phyloP scores from a whole-genome alignment of 169 alveolate species.

The Ichthyophthirius multifiliis region DNA sequence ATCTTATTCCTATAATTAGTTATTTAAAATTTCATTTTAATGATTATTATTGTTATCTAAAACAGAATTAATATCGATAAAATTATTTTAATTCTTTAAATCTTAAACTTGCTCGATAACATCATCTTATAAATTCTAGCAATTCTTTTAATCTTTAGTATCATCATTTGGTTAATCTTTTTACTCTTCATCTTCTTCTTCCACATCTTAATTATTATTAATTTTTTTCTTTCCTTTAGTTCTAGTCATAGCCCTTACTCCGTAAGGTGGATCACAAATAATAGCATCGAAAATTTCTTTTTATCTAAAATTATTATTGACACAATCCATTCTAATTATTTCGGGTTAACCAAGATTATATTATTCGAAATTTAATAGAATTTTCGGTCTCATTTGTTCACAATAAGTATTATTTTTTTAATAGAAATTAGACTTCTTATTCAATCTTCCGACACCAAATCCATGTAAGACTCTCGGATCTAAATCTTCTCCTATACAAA shows the following conservation, averaged over 20 bases:
- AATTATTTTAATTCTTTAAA: too few species aligned
- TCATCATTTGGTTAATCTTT: conserved; percentile 8
- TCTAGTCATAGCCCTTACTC: conserved; percentile 88
- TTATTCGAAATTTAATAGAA: conserved; percentile 85
- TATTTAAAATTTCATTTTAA: too few species aligned
- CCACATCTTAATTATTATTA: neutral
- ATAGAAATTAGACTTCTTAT: conserved; percentile 28
- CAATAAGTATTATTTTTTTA: conserved; percentile 23
- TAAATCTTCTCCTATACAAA: conserved; percentile 95
- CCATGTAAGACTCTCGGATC: conserved; percentile 75
- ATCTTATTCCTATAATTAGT: too few species aligned
- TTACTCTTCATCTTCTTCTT: conserved; percentile 3
- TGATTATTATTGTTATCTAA: too few species aligned
- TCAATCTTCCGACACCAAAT: conserved; percentile 38
- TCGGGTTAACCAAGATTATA: conserved; percentile 85
- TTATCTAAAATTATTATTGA: conserved; percentile 10
- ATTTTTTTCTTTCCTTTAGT: conserved; percentile 55
- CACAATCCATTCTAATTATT: conserved; percentile 65
- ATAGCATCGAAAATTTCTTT: conserved; percentile 92
- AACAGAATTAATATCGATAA: too few species aligned
- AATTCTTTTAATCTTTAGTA: too few species aligned
- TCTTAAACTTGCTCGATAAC: too few species aligned
- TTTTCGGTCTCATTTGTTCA: conserved; percentile 54
- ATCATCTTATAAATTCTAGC: too few species aligned
- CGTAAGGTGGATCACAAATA: conserved; percentile 98